These are phyloP conservation scores for Colletotrichum graminicola DNA, from an alignment of 2,329 filamentous ascomycete genomes.

Conservation along the genomic window DNA sequence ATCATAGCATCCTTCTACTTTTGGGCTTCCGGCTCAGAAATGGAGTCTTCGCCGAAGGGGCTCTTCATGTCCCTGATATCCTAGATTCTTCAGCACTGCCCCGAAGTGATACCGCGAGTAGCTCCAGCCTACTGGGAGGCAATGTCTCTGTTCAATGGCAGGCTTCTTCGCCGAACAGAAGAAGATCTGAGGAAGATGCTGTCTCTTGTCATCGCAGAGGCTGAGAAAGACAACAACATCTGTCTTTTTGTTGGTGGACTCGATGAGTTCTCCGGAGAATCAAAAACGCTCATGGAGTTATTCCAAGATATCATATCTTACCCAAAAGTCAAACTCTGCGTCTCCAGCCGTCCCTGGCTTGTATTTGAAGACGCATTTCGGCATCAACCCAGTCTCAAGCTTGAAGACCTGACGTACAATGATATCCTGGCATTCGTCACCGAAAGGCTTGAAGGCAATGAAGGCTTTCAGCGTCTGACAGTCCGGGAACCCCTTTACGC, in stretches of 20 bases:
- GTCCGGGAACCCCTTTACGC: not conserved
- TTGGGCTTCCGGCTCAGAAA: not conserved
- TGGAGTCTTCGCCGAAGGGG: conserved; percentile 1
- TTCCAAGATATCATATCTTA: conserved; percentile 20
- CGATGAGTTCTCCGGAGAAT: conserved; percentile 45
- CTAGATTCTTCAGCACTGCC: conserved; percentile 1
- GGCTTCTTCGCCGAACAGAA: not conserved
- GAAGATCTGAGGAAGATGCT: not conserved
- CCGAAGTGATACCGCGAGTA: not conserved
- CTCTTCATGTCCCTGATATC: not conserved
- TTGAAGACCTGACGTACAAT: conserved; percentile 41
- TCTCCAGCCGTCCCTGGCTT: conserved; percentile 49
- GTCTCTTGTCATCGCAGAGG: not conserved
- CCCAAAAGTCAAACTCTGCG: conserved; percentile 47
- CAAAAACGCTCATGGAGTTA: conserved; percentile 19
- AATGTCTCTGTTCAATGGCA: not conserved
- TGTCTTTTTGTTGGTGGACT: conserved; percentile 47
- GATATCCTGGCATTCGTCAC: conserved; percentile 42
- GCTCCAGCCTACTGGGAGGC: conserved; percentile 10
- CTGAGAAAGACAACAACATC: not conserved
- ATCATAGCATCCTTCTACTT: conserved; percentile 9
- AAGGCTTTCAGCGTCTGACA: conserved; percentile 3
- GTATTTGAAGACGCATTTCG: conserved; percentile 43
- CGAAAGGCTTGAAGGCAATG: conserved; percentile 7
- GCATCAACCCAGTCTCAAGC: conserved; percentile 5